phyloP scores from a whole-genome alignment of 1,284 basidiomycete species.

The Moesziomyces parantarcticus region DNA sequence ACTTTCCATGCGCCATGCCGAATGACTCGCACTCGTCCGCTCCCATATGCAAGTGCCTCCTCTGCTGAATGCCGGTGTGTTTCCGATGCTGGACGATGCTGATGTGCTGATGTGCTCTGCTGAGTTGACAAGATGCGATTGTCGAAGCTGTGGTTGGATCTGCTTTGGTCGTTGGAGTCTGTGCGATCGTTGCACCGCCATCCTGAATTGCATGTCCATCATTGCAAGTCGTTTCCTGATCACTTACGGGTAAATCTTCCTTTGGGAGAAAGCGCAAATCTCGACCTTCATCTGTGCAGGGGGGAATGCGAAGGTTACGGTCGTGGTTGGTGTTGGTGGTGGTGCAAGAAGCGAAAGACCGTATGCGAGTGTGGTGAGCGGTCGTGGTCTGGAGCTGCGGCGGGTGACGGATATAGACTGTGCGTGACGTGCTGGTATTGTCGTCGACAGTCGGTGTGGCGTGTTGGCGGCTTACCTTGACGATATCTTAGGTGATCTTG shows the following conservation, averaged over 20 bases:
- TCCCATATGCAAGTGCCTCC: too few species aligned
- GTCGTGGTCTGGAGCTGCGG: conserved; percentile 12
- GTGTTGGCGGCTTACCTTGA: conserved; percentile 42
- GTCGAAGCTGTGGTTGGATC: conserved; percentile 1
- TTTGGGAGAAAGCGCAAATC: conserved; percentile 67
- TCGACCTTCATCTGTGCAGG: conserved; percentile 67
- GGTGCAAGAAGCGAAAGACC: conserved; percentile 4
- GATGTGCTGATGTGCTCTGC: not conserved
- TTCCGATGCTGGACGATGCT: not conserved
- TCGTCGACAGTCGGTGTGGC: conserved; percentile 10
- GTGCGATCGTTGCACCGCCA: not conserved
- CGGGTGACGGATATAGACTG: not conserved
- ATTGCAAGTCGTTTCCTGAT: conserved; percentile 7
- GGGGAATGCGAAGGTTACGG: not conserved
- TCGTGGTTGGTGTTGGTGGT: conserved; percentile 1
- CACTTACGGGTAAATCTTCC: conserved; percentile 68
- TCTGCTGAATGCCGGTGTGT: conserved; percentile 5
- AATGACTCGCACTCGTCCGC: too few species aligned
- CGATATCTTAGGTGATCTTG: conserved; percentile 42
- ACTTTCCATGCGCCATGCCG: too few species aligned
- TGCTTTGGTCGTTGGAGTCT: not conserved
- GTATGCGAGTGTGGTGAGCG: conserved; percentile 26
- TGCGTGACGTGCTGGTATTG: conserved; percentile 11
- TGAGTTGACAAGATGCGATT: not conserved
- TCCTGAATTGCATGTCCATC: conserved; percentile 3